Evolutionary conservation across 345 rosid genomes (phyloP).

Genomic region (Zanthoxylum bungeanum): DNA sequence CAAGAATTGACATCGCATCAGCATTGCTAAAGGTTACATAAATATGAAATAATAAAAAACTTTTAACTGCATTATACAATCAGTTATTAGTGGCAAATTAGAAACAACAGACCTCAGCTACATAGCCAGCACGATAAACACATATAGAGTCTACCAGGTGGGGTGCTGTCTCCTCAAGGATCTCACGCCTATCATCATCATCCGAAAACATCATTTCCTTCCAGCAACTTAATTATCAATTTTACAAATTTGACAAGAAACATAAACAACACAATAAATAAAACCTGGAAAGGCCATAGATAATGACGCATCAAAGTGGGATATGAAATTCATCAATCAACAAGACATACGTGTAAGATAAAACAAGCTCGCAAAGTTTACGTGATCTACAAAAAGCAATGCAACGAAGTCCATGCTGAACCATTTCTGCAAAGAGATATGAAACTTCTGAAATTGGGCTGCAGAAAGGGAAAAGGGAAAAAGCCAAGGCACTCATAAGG

Average conservation of each 20-base stretch:
- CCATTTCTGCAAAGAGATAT: slow-evolving; percentile 86
- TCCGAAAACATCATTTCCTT: slow-evolving; percentile 15
- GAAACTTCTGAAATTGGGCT: slow-evolving; percentile 81
- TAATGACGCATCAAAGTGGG: background rate
- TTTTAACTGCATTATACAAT: background rate
- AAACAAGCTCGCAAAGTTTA: slow-evolving; percentile 86
- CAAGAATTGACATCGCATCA: background rate
- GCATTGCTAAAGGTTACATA: background rate
- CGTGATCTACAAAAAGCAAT: slow-evolving; percentile 91
- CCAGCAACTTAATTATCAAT: background rate
- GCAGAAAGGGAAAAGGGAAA: slow-evolving; percentile 23
- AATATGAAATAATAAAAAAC: background rate
- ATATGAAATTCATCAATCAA: slow-evolving; percentile 7
- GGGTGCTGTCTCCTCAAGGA: slow-evolving; percentile 75
- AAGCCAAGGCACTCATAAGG: slow-evolving; percentile 9
- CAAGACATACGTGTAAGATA: slow-evolving; percentile 71
- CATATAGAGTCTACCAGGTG: slow-evolving; percentile 61
- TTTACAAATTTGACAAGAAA: background rate
- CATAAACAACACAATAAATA: background rate
- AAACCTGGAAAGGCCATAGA: background rate
- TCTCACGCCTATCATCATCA: slow-evolving; percentile 58
- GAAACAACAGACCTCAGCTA: slow-evolving; percentile 57
- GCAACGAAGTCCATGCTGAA: slow-evolving; percentile 95
- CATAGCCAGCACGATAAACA: slow-evolving; percentile 91
- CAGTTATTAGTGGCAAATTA: background rate